Evolutionary conservation across 1,284 basidiomycete genomes (phyloP).

Genomic region (Sporisorium exsertum): DNA sequence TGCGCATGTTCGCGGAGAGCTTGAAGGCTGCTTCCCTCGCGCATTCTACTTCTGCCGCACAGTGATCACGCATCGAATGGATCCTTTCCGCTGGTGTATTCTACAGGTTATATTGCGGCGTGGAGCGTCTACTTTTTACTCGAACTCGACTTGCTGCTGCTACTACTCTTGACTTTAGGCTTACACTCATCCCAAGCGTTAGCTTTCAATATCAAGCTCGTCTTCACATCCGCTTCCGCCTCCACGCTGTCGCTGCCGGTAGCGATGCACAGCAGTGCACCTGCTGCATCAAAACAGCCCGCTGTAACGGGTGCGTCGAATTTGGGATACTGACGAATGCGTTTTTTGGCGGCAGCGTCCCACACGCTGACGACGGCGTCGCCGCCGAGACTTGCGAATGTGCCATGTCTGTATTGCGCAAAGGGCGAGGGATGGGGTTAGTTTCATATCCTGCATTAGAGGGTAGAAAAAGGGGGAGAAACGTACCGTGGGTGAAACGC

Average conservation of each 20-base stretch:
- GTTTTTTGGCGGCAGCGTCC: conserved; percentile 97
- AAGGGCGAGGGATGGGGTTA: neutral
- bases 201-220: conserved; percentile 34
- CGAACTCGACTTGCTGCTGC: neutral
- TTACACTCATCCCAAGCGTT: conserved; percentile 60
- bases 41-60: conserved; percentile 1
- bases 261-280: conserved; percentile 54
- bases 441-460: neutral
- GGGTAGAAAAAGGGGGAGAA: neutral
- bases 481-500: conserved; percentile 82
- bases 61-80: neutral
- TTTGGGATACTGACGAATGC: conserved; percentile 82
- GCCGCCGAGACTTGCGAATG: conserved; percentile 92
- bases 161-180: conserved; percentile 32
- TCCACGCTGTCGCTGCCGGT: conserved; percentile 57
- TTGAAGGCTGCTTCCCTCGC: conserved; percentile 75
- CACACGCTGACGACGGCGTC: conserved; percentile 92
- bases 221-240: neutral
- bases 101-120: neutral
- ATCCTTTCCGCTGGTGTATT: neutral
- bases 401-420: conserved; percentile 77
- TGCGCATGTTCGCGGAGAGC: conserved; percentile 77
- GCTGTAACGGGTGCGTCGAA: conserved; percentile 52
- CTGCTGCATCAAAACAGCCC: conserved; percentile 53
- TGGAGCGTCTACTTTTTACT: conserved; percentile 19